Percentiles rank a stretch among this genome's conserved stretches.
Evolutionary conservation across 2,329 filamentous ascomycete genomes (phyloP).

Genomic region (Tolypocladium cylindrosporum): DNA sequence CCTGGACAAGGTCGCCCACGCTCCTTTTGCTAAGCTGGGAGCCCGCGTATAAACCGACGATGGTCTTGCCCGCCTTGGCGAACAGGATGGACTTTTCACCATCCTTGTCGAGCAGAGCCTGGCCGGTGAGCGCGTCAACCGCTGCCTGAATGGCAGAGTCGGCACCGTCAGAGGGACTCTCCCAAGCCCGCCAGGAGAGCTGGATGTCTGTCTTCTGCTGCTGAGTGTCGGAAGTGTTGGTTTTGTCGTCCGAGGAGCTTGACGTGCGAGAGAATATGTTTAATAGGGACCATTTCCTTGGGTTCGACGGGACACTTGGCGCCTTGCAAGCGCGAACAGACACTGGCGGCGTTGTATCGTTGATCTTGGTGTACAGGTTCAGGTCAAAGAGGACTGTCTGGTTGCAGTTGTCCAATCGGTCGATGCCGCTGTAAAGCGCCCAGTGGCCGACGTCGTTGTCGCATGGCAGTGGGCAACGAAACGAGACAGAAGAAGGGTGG

Average conservation of each 20-base stretch:
- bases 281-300: not conserved
- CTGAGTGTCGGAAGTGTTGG: not conserved
- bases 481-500: not conserved
- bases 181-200: not conserved
- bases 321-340: not conserved
- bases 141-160: not conserved
- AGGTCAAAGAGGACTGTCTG: not conserved
- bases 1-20: not conserved
- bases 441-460: not conserved
- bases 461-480: not conserved
- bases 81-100: not conserved
- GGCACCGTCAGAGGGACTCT: not conserved
- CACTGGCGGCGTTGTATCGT: not conserved
- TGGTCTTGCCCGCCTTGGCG: not conserved
- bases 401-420: not conserved
- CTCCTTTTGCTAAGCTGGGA: not conserved
- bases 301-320: not conserved
- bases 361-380: not conserved
- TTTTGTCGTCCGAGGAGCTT: not conserved
- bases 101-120: not conserved
- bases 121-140: not conserved
- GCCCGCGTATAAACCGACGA: not conserved
- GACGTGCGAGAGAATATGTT: not conserved
- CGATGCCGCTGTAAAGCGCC: not conserved
- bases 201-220: not conserved